These are phyloP conservation scores for Megacollybia marginata DNA, from an alignment of 768 basidiomycete species.

Conservation along the genomic window DNA sequence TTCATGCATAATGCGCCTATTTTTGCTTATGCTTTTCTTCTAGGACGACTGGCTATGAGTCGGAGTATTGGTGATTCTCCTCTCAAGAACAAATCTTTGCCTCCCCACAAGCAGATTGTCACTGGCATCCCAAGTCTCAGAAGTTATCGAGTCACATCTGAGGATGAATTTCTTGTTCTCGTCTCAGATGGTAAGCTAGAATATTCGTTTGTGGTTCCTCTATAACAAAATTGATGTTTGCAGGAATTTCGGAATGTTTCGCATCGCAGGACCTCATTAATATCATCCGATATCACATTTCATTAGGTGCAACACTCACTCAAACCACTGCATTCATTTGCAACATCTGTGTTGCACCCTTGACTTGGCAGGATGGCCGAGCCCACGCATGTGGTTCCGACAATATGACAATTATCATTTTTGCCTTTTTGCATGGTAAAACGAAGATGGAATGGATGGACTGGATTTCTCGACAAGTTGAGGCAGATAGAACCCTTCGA, in stretches of 20 bases:
- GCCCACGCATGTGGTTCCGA: conserved; percentile 60
- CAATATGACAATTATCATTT: conserved; percentile 95
- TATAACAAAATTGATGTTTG: neutral
- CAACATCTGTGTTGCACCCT: conserved; percentile 89
- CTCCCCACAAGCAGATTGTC: conserved; percentile 88
- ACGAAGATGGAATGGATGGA: conserved; percentile 87
- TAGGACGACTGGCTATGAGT: conserved; percentile 92
- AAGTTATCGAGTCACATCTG: conserved; percentile 69
- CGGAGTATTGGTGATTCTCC: conserved; percentile 96
- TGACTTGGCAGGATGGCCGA: conserved; percentile 49
- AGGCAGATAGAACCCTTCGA: conserved; percentile 61
- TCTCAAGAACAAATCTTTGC: conserved; percentile 83
- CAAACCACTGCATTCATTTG: conserved; percentile 70
- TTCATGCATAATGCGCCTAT: conserved; percentile 10
- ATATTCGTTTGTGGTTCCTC: neutral
- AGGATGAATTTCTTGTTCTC: conserved; percentile 92
- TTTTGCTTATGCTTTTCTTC: neutral
- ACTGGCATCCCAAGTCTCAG: conserved; percentile 91
- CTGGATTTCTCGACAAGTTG: conserved; percentile 81
- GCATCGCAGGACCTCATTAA: conserved; percentile 90
- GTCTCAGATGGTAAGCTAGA: conserved; percentile 86
- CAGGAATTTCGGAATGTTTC: conserved; percentile 98
- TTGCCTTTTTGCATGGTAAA: conserved; percentile 80
- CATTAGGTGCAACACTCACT: conserved; percentile 49
- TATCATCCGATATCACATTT: conserved; percentile 74